Evolutionary conservation across 257 asterid species (phyloP), one percentile per base, ranked within the genome.

Genomic region (Capsicum baccatum): DNA sequence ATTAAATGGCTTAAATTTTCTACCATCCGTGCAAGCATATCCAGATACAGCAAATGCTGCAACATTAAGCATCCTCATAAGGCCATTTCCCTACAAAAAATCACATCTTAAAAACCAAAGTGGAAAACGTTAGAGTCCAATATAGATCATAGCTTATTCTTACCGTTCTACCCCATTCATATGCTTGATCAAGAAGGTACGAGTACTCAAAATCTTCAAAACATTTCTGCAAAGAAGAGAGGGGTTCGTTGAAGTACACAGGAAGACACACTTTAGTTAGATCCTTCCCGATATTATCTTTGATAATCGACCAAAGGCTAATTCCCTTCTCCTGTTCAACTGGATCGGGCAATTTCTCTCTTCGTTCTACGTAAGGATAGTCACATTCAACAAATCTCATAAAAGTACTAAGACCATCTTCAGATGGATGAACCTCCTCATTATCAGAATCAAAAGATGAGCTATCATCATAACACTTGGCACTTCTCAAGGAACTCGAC

Each of bases 41-140:
- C 88, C 85, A 0, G 88, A 85, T 57, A 82, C 85, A 69, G 88
- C 88, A 85, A 85, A 85, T 21, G 88, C 88, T 57, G 88, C 88
- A 21, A 85, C 85, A 74, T 85, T 85, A 59, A 85, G 58, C 69
- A 74, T 74, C 83, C 88, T 85, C 85, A 82, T 83, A 21, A 85
- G 83, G n/a, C 83, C 54, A 63, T 85, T 85, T 11, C 83, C 88
- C 88, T 85, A 78, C 79, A 67, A 79, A 56, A 50, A 6, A 33
- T 76, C 81, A 26, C 64, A 54, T 76, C 81, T 50, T 47, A 50
- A 50, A 74, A 12, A 16, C 19, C 9, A 21, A 50, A 10, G 81
- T 74, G 47, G 81, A 21, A 50, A 50, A 74, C 55, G 42, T 70
- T 9, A 26, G 79, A 42, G 35, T 69, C 0, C 55, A 58, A 58